phyloP scores from a whole-genome alignment of 2,329 filamentous ascomycete genomes.

The Arachnomyces sp. region DNA sequence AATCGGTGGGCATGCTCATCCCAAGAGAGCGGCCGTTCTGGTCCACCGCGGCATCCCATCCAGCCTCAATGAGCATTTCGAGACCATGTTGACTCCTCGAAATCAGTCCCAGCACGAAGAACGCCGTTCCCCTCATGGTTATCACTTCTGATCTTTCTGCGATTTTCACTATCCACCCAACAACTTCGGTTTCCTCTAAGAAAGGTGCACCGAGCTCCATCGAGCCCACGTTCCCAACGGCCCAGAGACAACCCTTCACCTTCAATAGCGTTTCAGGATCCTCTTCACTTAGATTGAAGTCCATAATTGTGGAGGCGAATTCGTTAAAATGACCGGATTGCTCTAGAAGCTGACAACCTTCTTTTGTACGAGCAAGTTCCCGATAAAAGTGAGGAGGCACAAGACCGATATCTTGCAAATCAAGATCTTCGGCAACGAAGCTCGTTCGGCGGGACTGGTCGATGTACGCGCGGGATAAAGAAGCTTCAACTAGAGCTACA shows the following conservation, averaged over 20 bases:
- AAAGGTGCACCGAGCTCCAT: slow-evolving; percentile 97
- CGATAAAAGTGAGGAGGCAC: slow-evolving; percentile 98
- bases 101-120: slow-evolving; percentile 89
- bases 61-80: slow-evolving; percentile 79
- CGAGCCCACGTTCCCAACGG: slow-evolving; percentile 92
- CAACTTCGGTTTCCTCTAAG: slow-evolving; percentile 80
- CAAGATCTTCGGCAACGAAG: slow-evolving; percentile 46
- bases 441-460: slow-evolving; percentile 44
- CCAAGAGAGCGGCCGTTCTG: slow-evolving; percentile 75
- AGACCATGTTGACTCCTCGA: slow-evolving; percentile 87
- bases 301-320: slow-evolving; percentile 79
- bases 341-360: slow-evolving; percentile 81
- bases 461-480: slow-evolving; percentile 73
- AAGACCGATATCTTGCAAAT: slow-evolving; percentile 49
- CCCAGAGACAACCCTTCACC: slow-evolving; percentile 95
- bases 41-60: slow-evolving; percentile 89
- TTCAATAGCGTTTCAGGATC: slow-evolving; percentile 82
- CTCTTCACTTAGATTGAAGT: slow-evolving; percentile 76
- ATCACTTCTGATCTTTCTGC: slow-evolving; percentile 83
- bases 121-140: slow-evolving; percentile 89
- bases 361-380: slow-evolving; percentile 83
- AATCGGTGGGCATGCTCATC: slow-evolving; percentile 73
- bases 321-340: slow-evolving; percentile 96
- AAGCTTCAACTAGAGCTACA: slow-evolving; percentile 90
- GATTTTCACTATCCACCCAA: slow-evolving; percentile 78